These are phyloP conservation scores for Mycena latifolia DNA, from an alignment of 768 basidiomycete species.

Conservation along the genomic window DNA sequence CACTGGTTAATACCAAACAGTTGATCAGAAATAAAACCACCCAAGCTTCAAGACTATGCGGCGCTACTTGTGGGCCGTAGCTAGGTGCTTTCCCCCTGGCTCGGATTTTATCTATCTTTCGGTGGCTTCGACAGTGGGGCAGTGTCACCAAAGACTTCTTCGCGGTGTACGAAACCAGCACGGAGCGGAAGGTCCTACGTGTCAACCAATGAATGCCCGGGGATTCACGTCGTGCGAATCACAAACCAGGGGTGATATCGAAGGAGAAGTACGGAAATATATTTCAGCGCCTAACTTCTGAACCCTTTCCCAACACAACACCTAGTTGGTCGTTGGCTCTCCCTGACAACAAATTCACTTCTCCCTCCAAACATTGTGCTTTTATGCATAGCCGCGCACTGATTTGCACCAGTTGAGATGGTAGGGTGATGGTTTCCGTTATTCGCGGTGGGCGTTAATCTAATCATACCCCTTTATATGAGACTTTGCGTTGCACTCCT, in stretches of 20 bases:
- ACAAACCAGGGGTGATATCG: conserved; percentile 3
- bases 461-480: no score
- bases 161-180: conserved; percentile 7
- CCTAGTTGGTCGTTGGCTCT: background rate
- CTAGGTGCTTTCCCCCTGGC: background rate
- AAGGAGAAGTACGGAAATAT: conserved; percentile 6
- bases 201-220: background rate
- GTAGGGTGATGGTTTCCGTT: no score
- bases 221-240: conserved; percentile 2
- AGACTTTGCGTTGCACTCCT: no score
- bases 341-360: background rate
- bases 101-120: conserved; percentile 13
- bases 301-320: background rate
- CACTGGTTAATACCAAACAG: no score
- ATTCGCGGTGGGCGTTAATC: background rate
- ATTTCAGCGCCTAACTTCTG: conserved; percentile 2
- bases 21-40: conserved; percentile 14
- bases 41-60: conserved; percentile 7
- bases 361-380: background rate
- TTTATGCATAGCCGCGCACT: no score
- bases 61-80: conserved; percentile 4
- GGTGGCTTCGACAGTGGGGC: conserved; percentile 9
- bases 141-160: conserved; percentile 11
- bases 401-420: no score
- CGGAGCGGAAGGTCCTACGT: conserved; percentile 5